Evolutionary conservation across 306 rosid species (phyloP), one percentile per base, ranked within the genome.

Genomic region (Lagenaria siceraria): DNA sequence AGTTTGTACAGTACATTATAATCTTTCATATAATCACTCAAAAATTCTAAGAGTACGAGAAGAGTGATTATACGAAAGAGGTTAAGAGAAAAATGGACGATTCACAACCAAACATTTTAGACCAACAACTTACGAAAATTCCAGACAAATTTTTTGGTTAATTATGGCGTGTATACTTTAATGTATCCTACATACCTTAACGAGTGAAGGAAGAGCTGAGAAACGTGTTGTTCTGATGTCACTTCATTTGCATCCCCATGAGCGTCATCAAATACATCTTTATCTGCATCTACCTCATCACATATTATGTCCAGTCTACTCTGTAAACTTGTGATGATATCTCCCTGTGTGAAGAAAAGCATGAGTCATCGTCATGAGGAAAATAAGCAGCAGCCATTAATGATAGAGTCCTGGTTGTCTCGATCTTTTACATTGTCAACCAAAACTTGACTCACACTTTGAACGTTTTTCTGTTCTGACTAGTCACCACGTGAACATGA

Each of bases 241-340:
- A 78, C 76, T 76, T 78, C 79, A 55, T 72, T 78, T 80, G 51
- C 71, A 83, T 86, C 86, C 78, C 33, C 59, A 61, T 72, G 78
- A 76, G 66, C 83, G 78, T 80, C 87, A 51, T 69, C 83, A 77
- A 78, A 70, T 75, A 76, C 43, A 78, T 75, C 77, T 21, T 84
- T 77, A 80, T 88, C 88, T 81, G 80, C 86, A 75, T 87, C 91
- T 78, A 83, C 89, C 86, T 92, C 98, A 56, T 95, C 97, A 78
- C 97, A 79, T 77, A 95, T 90, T 80, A 92, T 89, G 84, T 87
- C 98, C 81, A 95, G 82, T 87, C 98, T 90, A 88, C 98, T 90
- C 56, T 78, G 93, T 83, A 95, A 83, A 87, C 97, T 95, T 18
- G 12, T 83, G 79, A 87, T 87, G 84, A 95, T 95, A 86, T 95